A percentile compares a stretch with the other conserved stretches of the same genome.
These are phyloP conservation scores for Echria macrotheca DNA, from an alignment of 495 filamentous ascomycete species.

Conservation along the genomic window DNA sequence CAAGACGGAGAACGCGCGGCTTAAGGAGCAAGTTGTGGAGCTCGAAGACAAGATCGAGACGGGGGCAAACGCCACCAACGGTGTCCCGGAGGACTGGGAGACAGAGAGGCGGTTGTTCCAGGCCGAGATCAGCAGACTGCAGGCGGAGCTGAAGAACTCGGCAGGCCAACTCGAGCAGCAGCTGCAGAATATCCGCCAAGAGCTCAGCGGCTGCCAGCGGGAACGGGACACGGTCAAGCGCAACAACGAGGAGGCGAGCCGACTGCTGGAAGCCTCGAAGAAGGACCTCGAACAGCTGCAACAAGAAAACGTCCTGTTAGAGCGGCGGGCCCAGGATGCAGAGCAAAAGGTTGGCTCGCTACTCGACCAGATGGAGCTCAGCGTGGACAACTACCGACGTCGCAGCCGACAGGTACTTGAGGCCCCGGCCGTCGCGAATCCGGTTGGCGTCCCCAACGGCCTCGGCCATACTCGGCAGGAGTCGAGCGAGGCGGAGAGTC, in stretches of 20 bases:
- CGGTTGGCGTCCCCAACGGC: conserved; percentile 12
- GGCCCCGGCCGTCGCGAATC: background rate
- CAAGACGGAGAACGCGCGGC: conserved; percentile 74
- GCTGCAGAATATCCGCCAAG: conserved; percentile 57
- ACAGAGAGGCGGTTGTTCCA: conserved; percentile 67
- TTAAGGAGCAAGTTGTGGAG: conserved; percentile 73
- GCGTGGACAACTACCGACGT: conserved; percentile 90
- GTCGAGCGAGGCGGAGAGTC: conserved; percentile 49
- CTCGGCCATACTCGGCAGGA: conserved; percentile 53
- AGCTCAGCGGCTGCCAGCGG: conserved; percentile 56
- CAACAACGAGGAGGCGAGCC: conserved; percentile 51
- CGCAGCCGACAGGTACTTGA: conserved; percentile 41
- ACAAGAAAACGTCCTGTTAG: conserved; percentile 71
- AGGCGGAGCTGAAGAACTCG: conserved; percentile 60
- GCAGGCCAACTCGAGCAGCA: conserved; percentile 65
- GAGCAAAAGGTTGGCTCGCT: conserved; percentile 89
- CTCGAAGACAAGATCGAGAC: conserved; percentile 45
- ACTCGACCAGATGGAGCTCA: conserved; percentile 87
- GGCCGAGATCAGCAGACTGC: conserved; percentile 65
- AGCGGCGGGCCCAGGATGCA: conserved; percentile 77
- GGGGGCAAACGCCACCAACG: conserved; percentile 25
- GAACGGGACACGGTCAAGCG: conserved; percentile 62
- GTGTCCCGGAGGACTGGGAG: conserved; percentile 62
- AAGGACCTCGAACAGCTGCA: conserved; percentile 75
- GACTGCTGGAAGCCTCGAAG: conserved; percentile 54